These are phyloP conservation scores for Gelatoporia subvermispora DNA, from an alignment of 768 basidiomycete species.

Conservation along the genomic window DNA sequence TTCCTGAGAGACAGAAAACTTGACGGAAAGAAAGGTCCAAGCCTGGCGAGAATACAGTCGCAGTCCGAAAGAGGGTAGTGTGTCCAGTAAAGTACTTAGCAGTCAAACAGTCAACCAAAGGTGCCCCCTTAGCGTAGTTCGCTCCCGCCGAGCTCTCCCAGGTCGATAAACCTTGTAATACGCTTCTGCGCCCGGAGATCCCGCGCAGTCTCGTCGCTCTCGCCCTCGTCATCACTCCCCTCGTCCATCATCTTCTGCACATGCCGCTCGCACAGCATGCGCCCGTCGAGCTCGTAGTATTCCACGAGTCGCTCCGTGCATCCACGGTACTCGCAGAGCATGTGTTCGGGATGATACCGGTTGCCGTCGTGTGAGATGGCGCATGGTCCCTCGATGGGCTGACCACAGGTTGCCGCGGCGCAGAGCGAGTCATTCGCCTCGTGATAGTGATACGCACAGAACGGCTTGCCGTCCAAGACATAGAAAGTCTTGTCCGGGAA, in stretches of 20 bases:
- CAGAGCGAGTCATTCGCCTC: conserved; percentile 89
- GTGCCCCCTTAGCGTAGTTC: conserved; percentile 11
- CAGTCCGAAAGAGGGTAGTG: neutral
- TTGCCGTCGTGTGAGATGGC: conserved; percentile 79
- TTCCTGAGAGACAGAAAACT: too few species aligned
- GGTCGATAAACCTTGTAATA: conserved; percentile 77
- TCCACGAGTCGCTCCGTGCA: conserved; percentile 62
- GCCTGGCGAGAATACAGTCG: neutral
- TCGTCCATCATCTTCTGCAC: conserved; percentile 33
- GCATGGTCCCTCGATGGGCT: conserved; percentile 92
- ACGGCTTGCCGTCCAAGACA: conserved; percentile 84
- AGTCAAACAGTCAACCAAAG: too few species aligned
- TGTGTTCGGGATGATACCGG: conserved; percentile 85
- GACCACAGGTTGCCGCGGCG: conserved; percentile 68
- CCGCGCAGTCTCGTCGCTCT: conserved; percentile 11
- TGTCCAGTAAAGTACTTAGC: neutral
- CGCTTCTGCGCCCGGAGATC: conserved; percentile 61
- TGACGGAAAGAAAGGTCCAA: neutral
- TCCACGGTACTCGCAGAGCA: conserved; percentile 69
- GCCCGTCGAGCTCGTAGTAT: conserved; percentile 86
- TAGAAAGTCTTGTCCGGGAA: conserved; percentile 93
- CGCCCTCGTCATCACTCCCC: conserved; percentile 13
- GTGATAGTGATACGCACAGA: conserved; percentile 91
- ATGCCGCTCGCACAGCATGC: conserved; percentile 85
- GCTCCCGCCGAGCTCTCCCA: conserved; percentile 31